phyloP scores from a whole-genome alignment of 1,284 basidiomycete species.

The Exobasidium cylindrosporum region DNA sequence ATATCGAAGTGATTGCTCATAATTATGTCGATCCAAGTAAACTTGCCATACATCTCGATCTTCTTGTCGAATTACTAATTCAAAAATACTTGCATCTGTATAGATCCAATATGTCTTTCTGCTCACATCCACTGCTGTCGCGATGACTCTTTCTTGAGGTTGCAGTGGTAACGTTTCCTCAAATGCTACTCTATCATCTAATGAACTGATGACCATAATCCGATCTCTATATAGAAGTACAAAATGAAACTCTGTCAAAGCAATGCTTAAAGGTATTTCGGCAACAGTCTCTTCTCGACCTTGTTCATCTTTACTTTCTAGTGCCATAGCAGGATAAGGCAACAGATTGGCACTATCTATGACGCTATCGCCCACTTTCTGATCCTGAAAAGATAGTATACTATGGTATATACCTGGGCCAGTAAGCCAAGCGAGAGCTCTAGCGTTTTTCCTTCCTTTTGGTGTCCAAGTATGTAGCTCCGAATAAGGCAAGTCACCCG shows the following conservation, averaged over 20 bases:
- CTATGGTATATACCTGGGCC: conserved; percentile 58
- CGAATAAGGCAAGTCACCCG: conserved; percentile 43
- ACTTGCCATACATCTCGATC: conserved; percentile 92
- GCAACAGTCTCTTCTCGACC: conserved; percentile 20
- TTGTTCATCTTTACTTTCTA: conserved; percentile 20
- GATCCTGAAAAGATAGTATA: conserved; percentile 28
- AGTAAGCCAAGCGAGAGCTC: conserved; percentile 82
- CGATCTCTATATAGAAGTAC: conserved; percentile 78
- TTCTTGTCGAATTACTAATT: conserved; percentile 81
- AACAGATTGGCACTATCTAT: conserved; percentile 67
- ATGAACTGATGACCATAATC: conserved; percentile 72
- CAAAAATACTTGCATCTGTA: conserved; percentile 83
- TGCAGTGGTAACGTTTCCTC: conserved; percentile 63
- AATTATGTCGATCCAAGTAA: conserved; percentile 75
- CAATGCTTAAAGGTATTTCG: conserved; percentile 64
- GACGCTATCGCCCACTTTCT: conserved; percentile 64
- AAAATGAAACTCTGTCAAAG: conserved; percentile 88
- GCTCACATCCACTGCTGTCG: conserved; percentile 66
- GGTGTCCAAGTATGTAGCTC: conserved; percentile 58
- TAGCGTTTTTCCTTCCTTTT: conserved; percentile 56
- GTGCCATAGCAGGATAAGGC: conserved; percentile 43
- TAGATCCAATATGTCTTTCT: conserved; percentile 92
- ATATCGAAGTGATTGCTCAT: conserved; percentile 73
- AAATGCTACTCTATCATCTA: conserved; percentile 79
- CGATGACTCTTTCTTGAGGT: conserved; percentile 40